A percentile compares a stretch with the other conserved stretches of the same genome.
Conservation (phyloP, 208 protist genomes). For the Trypanosoma vivax region DNA sequence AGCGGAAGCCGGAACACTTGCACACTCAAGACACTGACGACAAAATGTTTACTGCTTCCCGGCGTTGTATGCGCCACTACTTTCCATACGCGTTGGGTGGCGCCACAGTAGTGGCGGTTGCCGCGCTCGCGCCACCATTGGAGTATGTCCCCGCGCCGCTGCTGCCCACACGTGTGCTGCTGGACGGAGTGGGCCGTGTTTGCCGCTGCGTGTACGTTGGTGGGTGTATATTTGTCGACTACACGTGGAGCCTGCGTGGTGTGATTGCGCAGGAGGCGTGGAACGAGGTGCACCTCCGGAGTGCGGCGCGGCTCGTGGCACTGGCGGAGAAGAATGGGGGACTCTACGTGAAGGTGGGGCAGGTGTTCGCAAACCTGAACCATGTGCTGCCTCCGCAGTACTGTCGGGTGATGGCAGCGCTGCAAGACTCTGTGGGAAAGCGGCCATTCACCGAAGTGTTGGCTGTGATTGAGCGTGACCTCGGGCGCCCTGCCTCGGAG, state of each 20-base stretch:
- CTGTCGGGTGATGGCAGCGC: conserved; percentile 62
- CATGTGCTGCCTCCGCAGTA: conserved; percentile 90
- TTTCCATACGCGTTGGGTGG: conserved; percentile 15
- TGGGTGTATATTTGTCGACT: conserved; percentile 62
- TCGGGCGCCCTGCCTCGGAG: conserved; percentile 37
- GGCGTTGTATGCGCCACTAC: conserved; percentile 18
- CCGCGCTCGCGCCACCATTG: conserved; percentile 55
- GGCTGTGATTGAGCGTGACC: conserved; percentile 65
- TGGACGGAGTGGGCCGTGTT: conserved; percentile 75
- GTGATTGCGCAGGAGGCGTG: conserved; percentile 42
- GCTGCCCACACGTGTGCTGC: conserved; percentile 62
- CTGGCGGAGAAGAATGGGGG: conserved; percentile 86
- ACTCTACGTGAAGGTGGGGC: conserved; percentile 94
- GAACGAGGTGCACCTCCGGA: conserved; percentile 69
- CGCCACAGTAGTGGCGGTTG: conserved; percentile 17
- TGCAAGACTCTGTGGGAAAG: conserved; percentile 75
- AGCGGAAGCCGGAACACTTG: no score
- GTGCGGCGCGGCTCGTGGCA: conserved; percentile 60
- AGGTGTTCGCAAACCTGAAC: conserved; percentile 92
- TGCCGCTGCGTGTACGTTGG: conserved; percentile 66
- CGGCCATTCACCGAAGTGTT: conserved; percentile 74
- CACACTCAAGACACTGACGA: no score
- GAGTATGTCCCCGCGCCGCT: conserved; percentile 53
- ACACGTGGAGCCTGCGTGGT: conserved; percentile 48
- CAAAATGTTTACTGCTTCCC: no score